Percentiles rank a stretch among this genome's conserved stretches.
Evolutionary conservation across 148 eudicot species (phyloP).

Genomic region (Camellia sinensis): DNA sequence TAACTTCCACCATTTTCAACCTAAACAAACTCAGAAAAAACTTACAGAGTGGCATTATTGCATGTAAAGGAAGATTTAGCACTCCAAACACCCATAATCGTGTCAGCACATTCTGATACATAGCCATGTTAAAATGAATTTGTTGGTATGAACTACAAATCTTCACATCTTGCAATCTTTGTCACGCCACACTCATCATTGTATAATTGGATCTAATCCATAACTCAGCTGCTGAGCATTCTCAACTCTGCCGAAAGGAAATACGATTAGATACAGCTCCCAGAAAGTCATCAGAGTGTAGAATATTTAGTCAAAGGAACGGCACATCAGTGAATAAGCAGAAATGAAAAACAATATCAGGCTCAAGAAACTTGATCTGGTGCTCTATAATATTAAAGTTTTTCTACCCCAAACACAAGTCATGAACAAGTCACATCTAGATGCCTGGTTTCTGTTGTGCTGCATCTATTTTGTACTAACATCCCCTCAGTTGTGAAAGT

Average conservation of each 20-base stretch:
- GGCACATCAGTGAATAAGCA: neutral
- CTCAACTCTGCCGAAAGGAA: conserved; percentile 21
- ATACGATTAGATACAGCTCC: neutral
- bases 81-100: too few relatives aligned
- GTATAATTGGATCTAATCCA: conserved; percentile 21
- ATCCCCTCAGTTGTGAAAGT: neutral
- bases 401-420: neutral
- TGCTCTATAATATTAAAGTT: neutral
- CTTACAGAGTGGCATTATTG: too few relatives aligned
- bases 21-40: too few relatives aligned
- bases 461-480: neutral
- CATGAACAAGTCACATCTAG: neutral
- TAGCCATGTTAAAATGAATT: neutral
- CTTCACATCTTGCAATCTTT: neutral
- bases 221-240: conserved; percentile 12
- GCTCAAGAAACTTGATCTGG: neutral
- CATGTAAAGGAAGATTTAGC: too few relatives aligned
- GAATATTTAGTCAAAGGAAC: neutral
- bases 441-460: neutral
- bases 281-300: neutral
- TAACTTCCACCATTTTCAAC: too few relatives aligned
- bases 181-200: neutral
- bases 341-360: neutral
- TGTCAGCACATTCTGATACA: neutral
- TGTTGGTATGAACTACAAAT: neutral